Evolutionary conservation across 768 basidiomycete species (phyloP), one percentile per base, ranked within the genome.

Genomic region (Flagelloscypha sp.): DNA sequence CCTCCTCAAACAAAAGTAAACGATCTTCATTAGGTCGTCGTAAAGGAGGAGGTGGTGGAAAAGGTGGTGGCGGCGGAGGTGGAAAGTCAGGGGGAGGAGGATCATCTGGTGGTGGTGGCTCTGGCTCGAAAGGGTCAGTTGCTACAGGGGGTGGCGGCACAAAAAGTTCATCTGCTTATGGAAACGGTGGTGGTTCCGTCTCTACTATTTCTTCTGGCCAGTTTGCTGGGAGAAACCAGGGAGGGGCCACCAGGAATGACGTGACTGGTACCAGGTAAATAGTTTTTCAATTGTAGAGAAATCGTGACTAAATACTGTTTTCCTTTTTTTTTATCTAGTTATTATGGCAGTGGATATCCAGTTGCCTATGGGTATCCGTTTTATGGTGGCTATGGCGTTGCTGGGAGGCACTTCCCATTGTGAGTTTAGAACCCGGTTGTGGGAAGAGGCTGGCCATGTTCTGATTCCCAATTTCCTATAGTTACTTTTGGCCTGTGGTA

Each of bases 341-440:
- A 41, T 1, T 72, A 72, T 34, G 69, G 70, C 5, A 70, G 66
- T 36, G 69, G 69, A 2, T 72, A 72, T 35, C 69, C 68, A 19
- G 66, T 64, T 1, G 19, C 56, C 4, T 2, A n/a, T n/a, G n/a
- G n/a, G n/a, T n/a, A n/a, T n/a, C n/a, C n/a, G n/a, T n/a, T n/a
- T n/a, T n/a, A n/a, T n/a, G n/a, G 42, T 7, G 52, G 52, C 13
- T 54, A 51, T 5, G 64, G 65, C 10, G 65, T 70, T 11, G 15
- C 31, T 2, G 58, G 59, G 1, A 48, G 59, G 1, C 56, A 56
- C 2, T 70, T 72, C 44, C 70, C 70, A 4, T 72, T 70, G n/a
- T n/a, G n/a, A n/a, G n/a, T n/a, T n/a, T n/a, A n/a, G n/a, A n/a
- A n/a, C n/a, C n/a, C n/a, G n/a, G n/a, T n/a, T n/a, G n/a, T n/a